A percentile compares a stretch with the other conserved stretches of the same genome.
Evolutionary conservation across 768 basidiomycete species (phyloP).

Genomic region (Rhizopogon vulgaris): DNA sequence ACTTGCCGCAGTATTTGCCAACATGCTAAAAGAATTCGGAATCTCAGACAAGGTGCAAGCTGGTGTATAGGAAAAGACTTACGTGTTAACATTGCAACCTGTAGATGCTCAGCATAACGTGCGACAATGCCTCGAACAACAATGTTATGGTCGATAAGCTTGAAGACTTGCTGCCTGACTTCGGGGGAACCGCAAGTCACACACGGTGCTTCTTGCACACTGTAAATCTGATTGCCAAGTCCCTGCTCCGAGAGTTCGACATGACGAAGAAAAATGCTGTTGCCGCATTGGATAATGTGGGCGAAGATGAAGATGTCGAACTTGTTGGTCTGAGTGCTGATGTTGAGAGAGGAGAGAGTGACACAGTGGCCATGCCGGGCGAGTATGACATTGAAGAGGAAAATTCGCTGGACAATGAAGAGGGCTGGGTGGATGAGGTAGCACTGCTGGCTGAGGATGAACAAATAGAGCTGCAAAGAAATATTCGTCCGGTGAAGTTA

Average conservation of each 20-base stretch:
- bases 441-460: slow-evolving; percentile 3
- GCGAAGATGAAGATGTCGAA: neutral
- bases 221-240: slow-evolving; percentile 31
- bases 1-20: slow-evolving; percentile 17
- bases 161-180: slow-evolving; percentile 10
- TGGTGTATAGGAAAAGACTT: neutral
- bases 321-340: neutral
- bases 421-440: slow-evolving; percentile 13
- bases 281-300: neutral
- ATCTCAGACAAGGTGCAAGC: slow-evolving; percentile 23
- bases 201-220: slow-evolving; percentile 11
- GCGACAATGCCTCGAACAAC: slow-evolving; percentile 23
- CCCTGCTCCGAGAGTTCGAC: slow-evolving; percentile 29
- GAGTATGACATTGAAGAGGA: too few species aligned
- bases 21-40: slow-evolving; percentile 20
- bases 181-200: slow-evolving; percentile 16
- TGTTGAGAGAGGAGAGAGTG: neutral
- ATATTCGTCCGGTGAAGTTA: slow-evolving; percentile 6
- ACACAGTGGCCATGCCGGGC: too few species aligned
- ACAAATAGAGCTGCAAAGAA: slow-evolving; percentile 1
- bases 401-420: slow-evolving; percentile 3
- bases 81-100: neutral
- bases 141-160: slow-evolving; percentile 16
- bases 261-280: slow-evolving; percentile 9
- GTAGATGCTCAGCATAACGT: slow-evolving; percentile 15